Conservation (phyloP, 2,329 filamentous ascomycete species). For the Macrophomina pseudophaseolina region DNA sequence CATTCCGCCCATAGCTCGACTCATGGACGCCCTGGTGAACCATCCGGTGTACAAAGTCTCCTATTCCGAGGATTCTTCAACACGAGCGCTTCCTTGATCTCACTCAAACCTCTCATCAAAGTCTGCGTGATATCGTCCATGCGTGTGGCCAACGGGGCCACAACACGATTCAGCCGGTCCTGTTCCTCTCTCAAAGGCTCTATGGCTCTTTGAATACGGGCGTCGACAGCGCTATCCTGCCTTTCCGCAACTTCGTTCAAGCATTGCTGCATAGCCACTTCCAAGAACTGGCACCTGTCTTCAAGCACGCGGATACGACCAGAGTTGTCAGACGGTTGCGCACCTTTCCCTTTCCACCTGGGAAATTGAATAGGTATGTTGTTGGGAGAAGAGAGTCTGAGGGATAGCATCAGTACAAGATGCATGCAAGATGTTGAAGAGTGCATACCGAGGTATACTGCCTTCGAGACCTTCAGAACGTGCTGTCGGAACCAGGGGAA, state of each 20-base stretch:
- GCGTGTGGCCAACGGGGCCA: background rate
- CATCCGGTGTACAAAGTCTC: background rate
- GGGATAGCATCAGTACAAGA: background rate
- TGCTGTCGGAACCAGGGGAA: background rate
- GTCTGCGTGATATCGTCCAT: background rate
- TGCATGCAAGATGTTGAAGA: background rate
- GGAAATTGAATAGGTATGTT: background rate
- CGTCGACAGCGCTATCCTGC: background rate
- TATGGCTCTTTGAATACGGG: background rate
- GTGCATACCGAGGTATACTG: background rate
- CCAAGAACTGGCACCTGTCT: background rate
- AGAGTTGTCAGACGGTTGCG: background rate
- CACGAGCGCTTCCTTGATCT: background rate
- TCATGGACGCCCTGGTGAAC: background rate
- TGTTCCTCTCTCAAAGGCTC: background rate
- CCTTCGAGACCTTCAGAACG: background rate
- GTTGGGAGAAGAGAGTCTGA: background rate
- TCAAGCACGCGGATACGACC: constrained; percentile 4
- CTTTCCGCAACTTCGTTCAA: background rate
- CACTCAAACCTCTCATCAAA: background rate
- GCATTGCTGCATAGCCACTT: background rate
- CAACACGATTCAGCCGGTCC: background rate
- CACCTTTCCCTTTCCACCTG: constrained; percentile 4
- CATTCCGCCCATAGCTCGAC: background rate
- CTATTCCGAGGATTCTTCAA: background rate